Evolutionary conservation across 2,329 filamentous ascomycete genomes (phyloP), one percentile per base, ranked within the genome.

Genomic region (Gnomoniopsis sp.): DNA sequence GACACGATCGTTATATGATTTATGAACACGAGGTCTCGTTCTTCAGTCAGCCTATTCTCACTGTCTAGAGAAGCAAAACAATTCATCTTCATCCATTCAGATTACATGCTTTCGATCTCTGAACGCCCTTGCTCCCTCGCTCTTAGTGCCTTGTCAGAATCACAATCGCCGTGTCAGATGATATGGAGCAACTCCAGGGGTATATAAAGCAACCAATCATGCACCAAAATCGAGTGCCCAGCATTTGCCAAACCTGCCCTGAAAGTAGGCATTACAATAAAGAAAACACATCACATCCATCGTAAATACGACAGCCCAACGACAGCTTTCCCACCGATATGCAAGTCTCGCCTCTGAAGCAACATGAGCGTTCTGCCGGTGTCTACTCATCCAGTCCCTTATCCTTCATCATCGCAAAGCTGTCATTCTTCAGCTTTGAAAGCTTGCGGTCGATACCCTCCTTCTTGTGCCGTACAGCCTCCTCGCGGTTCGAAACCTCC

Each of bases 381-480:
- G 10, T 22, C 21, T 53, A 59, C 43, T 50, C 60, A 22, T 71
- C 70, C 53, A 68, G 62, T 22, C 69, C 68, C 65, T 71, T 77
- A 53, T 78, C 77, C 41, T 77, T 71, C 70, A 86, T 80, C 72
- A 86, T 82, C 38, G 74, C 78, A 69, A 80, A 75, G 47, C 83
- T 83, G 63, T 86, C 82, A 61, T 79, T 74, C 71, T 77, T 82
- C 70, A 86, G 76, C 59, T 81, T 82, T 56, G 71, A 70, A 51
- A 86, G 73, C 63, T 82, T 85, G 56, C 74, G 72, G 59, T 79
- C 80, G 62, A 86, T 83, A n/a, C 75, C 75, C 64, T 82, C 78
- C 6, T 77, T 78, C 66, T 79, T 81, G 54, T 70, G 72, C 43
- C 81, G 76, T 15, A 86, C 82, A 38, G 75, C 76, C 66, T 82